Percentiles rank a stretch among this genome's conserved stretches.
Evolutionary conservation across 2,329 filamentous ascomycete genomes (phyloP).

Genomic region (Myotisia sp.): DNA sequence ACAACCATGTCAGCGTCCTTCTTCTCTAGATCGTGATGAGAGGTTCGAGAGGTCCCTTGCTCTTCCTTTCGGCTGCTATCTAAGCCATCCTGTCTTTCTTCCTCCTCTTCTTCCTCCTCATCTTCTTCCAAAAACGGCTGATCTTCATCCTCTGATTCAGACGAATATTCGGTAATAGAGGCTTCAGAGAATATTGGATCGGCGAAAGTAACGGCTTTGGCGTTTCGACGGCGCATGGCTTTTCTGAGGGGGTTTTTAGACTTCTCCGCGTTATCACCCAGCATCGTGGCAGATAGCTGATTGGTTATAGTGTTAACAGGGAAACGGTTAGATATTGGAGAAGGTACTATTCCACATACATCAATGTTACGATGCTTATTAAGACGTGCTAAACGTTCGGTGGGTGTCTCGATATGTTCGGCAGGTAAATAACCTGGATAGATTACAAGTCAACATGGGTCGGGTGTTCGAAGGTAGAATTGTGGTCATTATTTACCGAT

Average conservation of each 20-base stretch:
- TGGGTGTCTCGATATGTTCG: conserved; percentile 96
- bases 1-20: conserved; percentile 29
- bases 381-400: conserved; percentile 76
- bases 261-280: conserved; percentile 62
- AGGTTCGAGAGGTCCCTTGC: neutral
- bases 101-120: conserved; percentile 24
- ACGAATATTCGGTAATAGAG: conserved; percentile 72
- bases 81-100: conserved; percentile 16
- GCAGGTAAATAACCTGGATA: conserved; percentile 79
- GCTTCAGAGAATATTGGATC: conserved; percentile 79
- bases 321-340: neutral
- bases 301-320: conserved; percentile 4
- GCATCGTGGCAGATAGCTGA: conserved; percentile 57
- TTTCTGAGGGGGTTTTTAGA: conserved; percentile 70
- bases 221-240: conserved; percentile 64
- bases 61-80: conserved; percentile 11
- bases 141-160: conserved; percentile 51
- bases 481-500: conserved; percentile 46
- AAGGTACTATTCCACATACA: conserved; percentile 40
- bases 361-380: conserved; percentile 99
- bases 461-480: too few species aligned
- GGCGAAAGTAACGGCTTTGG: conserved; percentile 76
- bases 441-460: conserved; percentile 26
- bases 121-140: conserved; percentile 31
- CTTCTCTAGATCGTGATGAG: conserved; percentile 17